Evolutionary conservation across 139 green algal genomes (phyloP), one percentile per base, ranked within the genome.

Genomic region (Asterochloris sp.): DNA sequence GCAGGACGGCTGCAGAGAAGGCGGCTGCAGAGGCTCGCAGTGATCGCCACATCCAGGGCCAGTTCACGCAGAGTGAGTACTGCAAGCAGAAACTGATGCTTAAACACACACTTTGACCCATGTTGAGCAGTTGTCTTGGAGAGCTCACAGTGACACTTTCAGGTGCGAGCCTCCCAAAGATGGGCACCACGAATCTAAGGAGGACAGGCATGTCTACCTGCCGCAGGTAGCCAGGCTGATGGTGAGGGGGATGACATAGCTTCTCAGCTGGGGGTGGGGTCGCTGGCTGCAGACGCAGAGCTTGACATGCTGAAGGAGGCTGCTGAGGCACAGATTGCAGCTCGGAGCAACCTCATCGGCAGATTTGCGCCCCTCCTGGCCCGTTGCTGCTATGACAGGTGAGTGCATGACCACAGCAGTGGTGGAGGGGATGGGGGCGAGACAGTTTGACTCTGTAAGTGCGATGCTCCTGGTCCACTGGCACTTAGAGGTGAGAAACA

Each of bases 221-320:
- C 26, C 78, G 69, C 21, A 11, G 28, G 54, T 26, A n/a, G 66
- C 23, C 63, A 86, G 87, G 71, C 63, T 47, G 73, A 62, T 26
- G 71, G 60, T 23, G 76, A 85, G 17, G 83, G 89, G 60, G 88
- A 95, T 11, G 92, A 95, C 82, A 94, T 96, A 66, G 92, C 86
- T 60, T 85, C 88, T 0, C 83, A 94, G 86, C 83, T 96, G 67
- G 91, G 92, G 10, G 82, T 92, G 76, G 90, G 90, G 0, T 84
- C 87, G 19, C 88, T 92, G 64, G 84, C 88, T 14, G 89, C 90
- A 9, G 93, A 97, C 75, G 86, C 89, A n/a, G 83, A 92, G 84
- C 87, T 97, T 77, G 94, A 97, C 66, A 83, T 77, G n/a, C 80
- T 94, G 47, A 91, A 92, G 60, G 90, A 96, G 23, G 78, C 80